Conservation (phyloP, 352 stramenopile species). For the Pythium sp. region DNA sequence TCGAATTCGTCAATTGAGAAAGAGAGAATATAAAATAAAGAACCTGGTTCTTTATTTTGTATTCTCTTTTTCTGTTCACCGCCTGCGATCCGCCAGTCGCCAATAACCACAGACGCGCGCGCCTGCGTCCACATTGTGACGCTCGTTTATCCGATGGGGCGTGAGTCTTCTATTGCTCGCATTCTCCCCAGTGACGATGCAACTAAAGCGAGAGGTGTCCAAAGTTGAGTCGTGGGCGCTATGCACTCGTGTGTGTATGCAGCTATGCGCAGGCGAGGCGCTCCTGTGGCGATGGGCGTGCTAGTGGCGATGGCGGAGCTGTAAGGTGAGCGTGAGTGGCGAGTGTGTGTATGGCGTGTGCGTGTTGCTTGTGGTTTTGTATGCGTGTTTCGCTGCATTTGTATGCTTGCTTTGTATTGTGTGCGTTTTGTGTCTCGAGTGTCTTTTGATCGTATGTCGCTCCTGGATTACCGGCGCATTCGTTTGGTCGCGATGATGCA, state of each 20-base stretch:
- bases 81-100: no score
- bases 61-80: not conserved
- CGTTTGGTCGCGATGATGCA: slow-evolving; percentile 21
- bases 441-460: not conserved
- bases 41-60: no score
- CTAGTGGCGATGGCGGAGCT: not conserved
- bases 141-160: slow-evolving; percentile 27
- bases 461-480: not conserved
- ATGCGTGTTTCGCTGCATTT: not conserved
- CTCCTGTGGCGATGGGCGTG: not conserved
- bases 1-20: no score
- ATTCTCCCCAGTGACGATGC: slow-evolving; percentile 21
- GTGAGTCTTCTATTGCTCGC: not conserved
- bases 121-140: slow-evolving; percentile 16
- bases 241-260: not conserved
- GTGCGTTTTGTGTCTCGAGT: not conserved
- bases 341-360: not conserved
- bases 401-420: not conserved
- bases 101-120: not conserved
- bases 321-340: not conserved
- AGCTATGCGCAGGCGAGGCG: not conserved
- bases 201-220: slow-evolving; percentile 23
- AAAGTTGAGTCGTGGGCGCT: slow-evolving; percentile 10
- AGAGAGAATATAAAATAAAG: no score
- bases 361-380: not conserved